Evolutionary conservation across 2,329 filamentous ascomycete species (phyloP), one percentile per base, ranked within the genome.

Genomic region (Monilinia polystroma): DNA sequence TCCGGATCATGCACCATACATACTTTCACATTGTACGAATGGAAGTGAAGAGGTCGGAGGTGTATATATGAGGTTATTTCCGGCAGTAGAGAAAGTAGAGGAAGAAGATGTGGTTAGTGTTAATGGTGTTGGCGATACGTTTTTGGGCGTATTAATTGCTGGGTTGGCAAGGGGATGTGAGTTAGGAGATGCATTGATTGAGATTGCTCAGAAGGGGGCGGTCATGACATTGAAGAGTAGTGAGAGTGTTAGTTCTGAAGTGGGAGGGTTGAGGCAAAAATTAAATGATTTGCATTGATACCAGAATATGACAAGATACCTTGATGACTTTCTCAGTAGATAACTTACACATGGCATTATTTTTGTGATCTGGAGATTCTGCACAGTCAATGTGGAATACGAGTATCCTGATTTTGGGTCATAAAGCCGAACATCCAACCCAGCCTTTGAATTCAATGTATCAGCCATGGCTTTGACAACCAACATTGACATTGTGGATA

Each of bases 61-160:
- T 0, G 83, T 97, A 3, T 97, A 97, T 75, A 93, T 97, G 88
- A 79, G 87, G 7, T 76, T 89, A 0, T 80, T 74, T 56, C 86
- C 90, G 0, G 82, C 90, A 0, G 85, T 85, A 0, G 87, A 90
- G 75, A 79, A 81, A 20, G 83, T 97, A 0, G 79, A 84, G 26
- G 87, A 95, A 0, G 79, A 84, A 23, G 87, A 95, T 35, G 83
- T 96, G 1, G 87, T 94, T 1, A 97, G 92, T 57, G 94, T 98
- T 12, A 98, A 98, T 76, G 95, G 94, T 0, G 93, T 92, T 2
- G 95, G 95, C 0, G 95, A 99, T 78, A 97, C 95, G 0, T 93
- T 98, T 76, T 81, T 96, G 11, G 95, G 94, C 0, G 90, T 93
- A 18, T 73, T 97, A 66, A 81, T 97, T n/a, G 90, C 92, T 1